Evolutionary conservation across 2,329 filamentous ascomycete species (phyloP).

Genomic region (Elsinoe necatrix): DNA sequence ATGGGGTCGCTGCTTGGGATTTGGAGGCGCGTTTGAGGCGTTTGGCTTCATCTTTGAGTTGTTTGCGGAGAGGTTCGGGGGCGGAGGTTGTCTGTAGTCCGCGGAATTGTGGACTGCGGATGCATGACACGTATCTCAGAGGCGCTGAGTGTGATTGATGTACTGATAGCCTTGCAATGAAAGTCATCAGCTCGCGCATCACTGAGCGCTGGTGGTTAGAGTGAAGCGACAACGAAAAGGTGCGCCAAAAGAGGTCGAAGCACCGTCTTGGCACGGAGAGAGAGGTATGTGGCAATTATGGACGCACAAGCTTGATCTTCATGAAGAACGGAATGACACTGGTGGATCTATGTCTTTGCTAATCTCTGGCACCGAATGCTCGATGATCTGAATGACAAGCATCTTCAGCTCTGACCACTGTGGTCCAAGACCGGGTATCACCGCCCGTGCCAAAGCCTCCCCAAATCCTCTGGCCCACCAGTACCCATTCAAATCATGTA

Average conservation of each 20-base stretch:
- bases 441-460: background rate
- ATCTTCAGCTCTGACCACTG: background rate
- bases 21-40: constrained; percentile 24
- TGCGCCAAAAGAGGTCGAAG: background rate
- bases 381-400: background rate
- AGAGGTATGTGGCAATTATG: background rate
- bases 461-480: constrained; percentile 2
- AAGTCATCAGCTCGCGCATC: background rate
- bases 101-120: background rate
- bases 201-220: background rate
- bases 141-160: background rate
- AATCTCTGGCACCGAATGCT: background rate
- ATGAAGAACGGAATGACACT: background rate
- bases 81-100: constrained; percentile 19
- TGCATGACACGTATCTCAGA: background rate
- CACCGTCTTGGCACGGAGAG: background rate
- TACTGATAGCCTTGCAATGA: background rate
- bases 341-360: background rate
- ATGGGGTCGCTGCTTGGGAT: constrained; percentile 19
- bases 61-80: constrained; percentile 30
- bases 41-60: constrained; percentile 36
- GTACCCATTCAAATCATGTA: background rate
- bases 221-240: too few relatives aligned
- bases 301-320: background rate
- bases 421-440: background rate